Evolutionary conservation across 805 yeast species (phyloP), one percentile per base, ranked within the genome.

Genomic region (Pichia ethanolica): DNA sequence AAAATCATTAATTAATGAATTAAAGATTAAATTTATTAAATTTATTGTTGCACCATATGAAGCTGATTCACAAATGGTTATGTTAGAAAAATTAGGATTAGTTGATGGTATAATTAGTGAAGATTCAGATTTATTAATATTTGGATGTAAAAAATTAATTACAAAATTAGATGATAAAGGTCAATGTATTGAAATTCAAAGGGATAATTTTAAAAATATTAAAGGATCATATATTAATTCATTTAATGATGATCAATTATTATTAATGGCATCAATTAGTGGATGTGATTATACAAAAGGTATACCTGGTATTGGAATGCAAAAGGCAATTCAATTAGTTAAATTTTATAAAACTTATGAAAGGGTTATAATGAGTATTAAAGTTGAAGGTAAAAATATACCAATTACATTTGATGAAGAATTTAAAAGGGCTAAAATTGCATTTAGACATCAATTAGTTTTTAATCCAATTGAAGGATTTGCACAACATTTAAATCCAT

Each of bases 241-340:
- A 6, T 73, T 83, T 56, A 63, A 74, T 25, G 75, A 69, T 30
- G 77, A 75, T 9, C 87, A 88, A 57, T 64, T 88, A 47, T 72
- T 93, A 43, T 71, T 81, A 39, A 78, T 88, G 67, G 98, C 96
- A 2, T 83, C 90, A 56, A 62, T 93, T 5, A 79, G 96, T n/a
- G 99, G 99, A 0, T 93, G 99, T 68, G 99, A 93, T 65, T 93
- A 93, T 61, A 87, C 97, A 0, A 79, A 80, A 48, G 99, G 99
- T 0, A 71, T 93, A 7, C 77, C 84, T 0, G 83, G 85, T 2
- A 73, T 91, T 13, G 99, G 99, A 0, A 72, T 89, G 9, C 78
- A 81, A 42, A 86, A 83, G 30, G 95, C 97, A 0, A 77, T 85
- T 47, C 70, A 68, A 39, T 62, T 84, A 41, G 81, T 88, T 2